phyloP scores from a whole-genome alignment of 1,139 yeast genomes.

The Yamadazyma atmosphaerica region DNA sequence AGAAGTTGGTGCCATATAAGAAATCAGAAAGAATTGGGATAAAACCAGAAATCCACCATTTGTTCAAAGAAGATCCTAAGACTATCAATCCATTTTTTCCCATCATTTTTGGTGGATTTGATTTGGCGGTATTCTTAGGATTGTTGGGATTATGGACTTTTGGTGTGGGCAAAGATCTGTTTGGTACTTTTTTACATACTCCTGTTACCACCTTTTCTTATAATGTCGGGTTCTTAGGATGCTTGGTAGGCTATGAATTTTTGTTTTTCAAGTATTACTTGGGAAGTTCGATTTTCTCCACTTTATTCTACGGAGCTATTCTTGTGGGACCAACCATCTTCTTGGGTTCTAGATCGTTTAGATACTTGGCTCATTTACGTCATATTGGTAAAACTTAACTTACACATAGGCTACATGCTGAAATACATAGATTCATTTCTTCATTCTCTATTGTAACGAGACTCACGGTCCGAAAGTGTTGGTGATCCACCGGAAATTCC shows the following conservation, averaged over 20 bases:
- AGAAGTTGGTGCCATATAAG: constrained; percentile 24
- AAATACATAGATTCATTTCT: too few relatives aligned
- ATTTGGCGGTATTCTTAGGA: constrained; percentile 40
- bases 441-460: too few relatives aligned
- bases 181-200: constrained; percentile 29
- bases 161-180: constrained; percentile 47
- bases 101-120: constrained; percentile 47
- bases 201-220: constrained; percentile 27
- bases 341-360: constrained; percentile 66
- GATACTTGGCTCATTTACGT: constrained; percentile 35
- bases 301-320: constrained; percentile 53
- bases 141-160: constrained; percentile 51
- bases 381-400: constrained; percentile 27
- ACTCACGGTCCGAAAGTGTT: too few relatives aligned
- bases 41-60: constrained; percentile 69
- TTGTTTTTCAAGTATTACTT: constrained; percentile 68
- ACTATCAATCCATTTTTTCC: constrained; percentile 61
- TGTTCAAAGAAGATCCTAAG: constrained; percentile 57
- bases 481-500: constrained; percentile 55
- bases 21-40: constrained; percentile 44
- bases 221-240: constrained; percentile 50
- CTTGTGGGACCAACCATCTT: constrained; percentile 58
- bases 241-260: constrained; percentile 60
- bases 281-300: constrained; percentile 70
- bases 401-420: neutral